A percentile compares a stretch with the other conserved stretches of the same genome.
Evolutionary conservation across 2,329 filamentous ascomycete genomes (phyloP).

Genomic region (Metarhizium album): DNA sequence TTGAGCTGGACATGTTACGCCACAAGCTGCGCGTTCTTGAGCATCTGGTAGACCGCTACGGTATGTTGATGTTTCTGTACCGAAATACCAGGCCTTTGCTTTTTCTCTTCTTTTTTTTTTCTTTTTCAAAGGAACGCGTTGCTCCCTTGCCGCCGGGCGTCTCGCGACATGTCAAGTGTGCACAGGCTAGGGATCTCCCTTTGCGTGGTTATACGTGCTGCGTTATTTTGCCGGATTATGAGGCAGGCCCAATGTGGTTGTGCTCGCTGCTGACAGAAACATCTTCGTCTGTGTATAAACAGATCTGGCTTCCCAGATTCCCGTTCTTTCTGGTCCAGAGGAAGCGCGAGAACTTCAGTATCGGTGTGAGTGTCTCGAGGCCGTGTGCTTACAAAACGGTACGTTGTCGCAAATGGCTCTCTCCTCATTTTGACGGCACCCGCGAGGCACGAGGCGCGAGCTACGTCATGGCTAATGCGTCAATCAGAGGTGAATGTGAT

Average conservation of each 20-base stretch:
- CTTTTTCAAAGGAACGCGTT: too few relatives aligned
- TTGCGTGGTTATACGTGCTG: not conserved
- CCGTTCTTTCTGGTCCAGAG: conserved; percentile 42
- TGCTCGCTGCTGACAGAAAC: conserved; percentile 1
- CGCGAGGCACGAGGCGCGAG: too few relatives aligned
- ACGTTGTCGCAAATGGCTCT: conserved; percentile 5
- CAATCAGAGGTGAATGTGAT: conserved; percentile 20
- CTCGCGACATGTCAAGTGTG: not conserved
- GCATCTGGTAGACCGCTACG: conserved; percentile 35
- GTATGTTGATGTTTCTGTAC: conserved; percentile 24
- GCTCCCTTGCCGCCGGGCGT: not conserved
- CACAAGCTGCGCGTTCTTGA: conserved; percentile 42
- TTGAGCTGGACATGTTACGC: conserved; percentile 44
- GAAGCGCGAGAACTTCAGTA: conserved; percentile 47
- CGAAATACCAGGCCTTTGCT: not conserved
- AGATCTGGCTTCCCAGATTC: conserved; percentile 23
- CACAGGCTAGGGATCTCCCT: not conserved
- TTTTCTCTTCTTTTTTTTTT: conserved; percentile 3
- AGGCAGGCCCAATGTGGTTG: not conserved
- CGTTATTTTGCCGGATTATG: not conserved
- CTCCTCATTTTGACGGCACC: not conserved
- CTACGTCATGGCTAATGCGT: not conserved
- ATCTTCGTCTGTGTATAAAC: not conserved
- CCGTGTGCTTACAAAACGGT: conserved; percentile 32
- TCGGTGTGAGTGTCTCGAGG: conserved; percentile 47